phyloP scores from a whole-genome alignment of 2,329 filamentous ascomycete species.

The Cordyceps cateniannulata region DNA sequence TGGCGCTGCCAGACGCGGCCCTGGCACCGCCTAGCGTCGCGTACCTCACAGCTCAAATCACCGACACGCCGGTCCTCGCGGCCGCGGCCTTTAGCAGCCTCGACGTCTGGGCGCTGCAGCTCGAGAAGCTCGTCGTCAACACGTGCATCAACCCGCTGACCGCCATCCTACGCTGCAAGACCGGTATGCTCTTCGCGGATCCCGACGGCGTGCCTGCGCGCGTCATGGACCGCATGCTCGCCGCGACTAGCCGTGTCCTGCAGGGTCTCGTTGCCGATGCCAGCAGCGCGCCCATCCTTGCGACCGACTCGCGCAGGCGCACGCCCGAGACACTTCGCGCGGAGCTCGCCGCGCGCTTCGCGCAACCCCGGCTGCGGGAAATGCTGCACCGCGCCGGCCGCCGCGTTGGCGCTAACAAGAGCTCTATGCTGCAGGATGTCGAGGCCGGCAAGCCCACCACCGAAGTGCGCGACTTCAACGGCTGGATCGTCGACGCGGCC shows the following conservation, averaged over 20 bases:
- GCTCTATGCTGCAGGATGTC: conserved; percentile 58
- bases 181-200: conserved; percentile 60
- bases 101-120: conserved; percentile 55
- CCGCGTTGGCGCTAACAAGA: conserved; percentile 48
- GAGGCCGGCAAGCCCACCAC: conserved; percentile 40
- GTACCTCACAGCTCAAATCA: conserved; percentile 38
- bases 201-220: conserved; percentile 37
- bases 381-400: conserved; percentile 42
- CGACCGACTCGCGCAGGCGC: conserved; percentile 4
- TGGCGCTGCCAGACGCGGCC: conserved; percentile 26
- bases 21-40: conserved; percentile 14
- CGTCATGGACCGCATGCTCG: conserved; percentile 62
- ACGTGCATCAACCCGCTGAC: conserved; percentile 80
- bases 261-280: conserved; percentile 59
- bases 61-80: conserved; percentile 36
- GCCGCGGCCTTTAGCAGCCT: conserved; percentile 31
- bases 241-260: conserved; percentile 71
- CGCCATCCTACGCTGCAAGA: conserved; percentile 66
- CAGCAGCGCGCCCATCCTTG: conserved; percentile 33
- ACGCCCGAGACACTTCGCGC: conserved; percentile 3
- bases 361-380: conserved; percentile 31
- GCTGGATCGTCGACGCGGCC: conserved; percentile 47
- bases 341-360: conserved; percentile 34
- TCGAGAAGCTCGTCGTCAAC: conserved; percentile 83
- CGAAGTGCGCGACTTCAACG: conserved; percentile 54